Conservation (phyloP, 371 early-diverging fungal genomes). For the Parasitella parasitica region DNA sequence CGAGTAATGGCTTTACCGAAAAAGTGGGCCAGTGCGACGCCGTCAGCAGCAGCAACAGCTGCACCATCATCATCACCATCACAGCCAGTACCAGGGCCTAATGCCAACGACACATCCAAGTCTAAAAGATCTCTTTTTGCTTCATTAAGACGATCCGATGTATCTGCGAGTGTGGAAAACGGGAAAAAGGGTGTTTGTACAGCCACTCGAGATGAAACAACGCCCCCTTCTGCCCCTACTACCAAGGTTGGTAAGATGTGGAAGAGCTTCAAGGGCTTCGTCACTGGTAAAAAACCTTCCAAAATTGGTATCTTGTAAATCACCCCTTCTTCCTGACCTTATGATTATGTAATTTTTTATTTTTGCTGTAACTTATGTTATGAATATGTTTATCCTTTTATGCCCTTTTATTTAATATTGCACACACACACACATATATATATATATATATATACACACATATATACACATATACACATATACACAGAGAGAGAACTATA, state of each 20-base stretch:
- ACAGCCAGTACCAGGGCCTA: slow-evolving; percentile 4
- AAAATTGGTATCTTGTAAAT: slow-evolving; percentile 40
- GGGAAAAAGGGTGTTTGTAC: background rate
- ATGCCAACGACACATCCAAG: slow-evolving; percentile 1
- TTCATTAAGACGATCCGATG: slow-evolving; percentile 18
- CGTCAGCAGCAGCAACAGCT: too few species aligned
- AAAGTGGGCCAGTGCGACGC: slow-evolving; percentile 7
- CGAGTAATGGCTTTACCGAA: slow-evolving; percentile 15
- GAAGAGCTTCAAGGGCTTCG: slow-evolving; percentile 45
- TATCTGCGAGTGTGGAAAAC: slow-evolving; percentile 4
- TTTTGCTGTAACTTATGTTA: background rate
- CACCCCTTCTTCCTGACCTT: background rate
- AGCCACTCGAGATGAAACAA: background rate
- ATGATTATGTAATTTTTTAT: background rate
- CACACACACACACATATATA: background rate
- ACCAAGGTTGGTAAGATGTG: slow-evolving; percentile 36
- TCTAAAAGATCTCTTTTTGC: slow-evolving; percentile 25
- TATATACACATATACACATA: background rate
- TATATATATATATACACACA: background rate
- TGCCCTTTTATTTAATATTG: background rate
- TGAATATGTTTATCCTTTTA: background rate
- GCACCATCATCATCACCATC: background rate
- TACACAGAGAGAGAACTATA: background rate
- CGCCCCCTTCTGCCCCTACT: background rate
- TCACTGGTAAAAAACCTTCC: slow-evolving; percentile 45